Conservation (phyloP, 2,329 filamentous ascomycete species). For the Ambrosiella cleistominuta region DNA sequence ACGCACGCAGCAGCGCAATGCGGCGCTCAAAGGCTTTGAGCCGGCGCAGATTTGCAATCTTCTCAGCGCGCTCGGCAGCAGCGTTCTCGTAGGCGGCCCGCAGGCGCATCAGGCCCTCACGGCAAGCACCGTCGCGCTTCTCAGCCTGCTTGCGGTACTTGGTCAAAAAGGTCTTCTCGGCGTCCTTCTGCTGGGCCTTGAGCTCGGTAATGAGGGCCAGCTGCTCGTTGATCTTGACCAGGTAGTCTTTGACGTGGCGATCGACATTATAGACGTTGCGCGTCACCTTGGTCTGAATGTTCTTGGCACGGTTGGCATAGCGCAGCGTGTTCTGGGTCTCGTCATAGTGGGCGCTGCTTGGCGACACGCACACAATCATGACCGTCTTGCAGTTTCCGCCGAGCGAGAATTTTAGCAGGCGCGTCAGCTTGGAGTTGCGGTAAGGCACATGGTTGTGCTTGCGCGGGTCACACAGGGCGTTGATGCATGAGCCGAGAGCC, state of each 20-base stretch:
- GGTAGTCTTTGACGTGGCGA: slow-evolving; percentile 94
- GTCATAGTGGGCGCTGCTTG: slow-evolving; percentile 90
- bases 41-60: slow-evolving; percentile 62
- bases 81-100: slow-evolving; percentile 73
- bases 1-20: slow-evolving; percentile 71
- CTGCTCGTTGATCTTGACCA: slow-evolving; percentile 98
- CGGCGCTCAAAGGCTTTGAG: slow-evolving; percentile 67
- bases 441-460: slow-evolving; percentile 93
- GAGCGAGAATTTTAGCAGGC: slow-evolving; percentile 87
- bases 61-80: slow-evolving; percentile 58
- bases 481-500: slow-evolving; percentile 91
- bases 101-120: slow-evolving; percentile 65
- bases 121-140: slow-evolving; percentile 58
- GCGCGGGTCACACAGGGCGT: slow-evolving; percentile 82
- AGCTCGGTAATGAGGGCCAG: slow-evolving; percentile 94
- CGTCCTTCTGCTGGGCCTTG: slow-evolving; percentile 80
- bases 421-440: slow-evolving; percentile 90
- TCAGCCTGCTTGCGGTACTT: slow-evolving; percentile 86
- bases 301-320: slow-evolving; percentile 95
- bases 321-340: slow-evolving; percentile 96
- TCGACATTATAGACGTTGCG: slow-evolving; percentile 98
- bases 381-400: slow-evolving; percentile 97
- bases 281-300: slow-evolving; percentile 99
- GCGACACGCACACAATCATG: slow-evolving; percentile 98
- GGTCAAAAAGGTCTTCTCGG: slow-evolving; percentile 60